Evolutionary conservation across 805 yeast genomes (phyloP).

Genomic region (Yarrowia porcina): DNA sequence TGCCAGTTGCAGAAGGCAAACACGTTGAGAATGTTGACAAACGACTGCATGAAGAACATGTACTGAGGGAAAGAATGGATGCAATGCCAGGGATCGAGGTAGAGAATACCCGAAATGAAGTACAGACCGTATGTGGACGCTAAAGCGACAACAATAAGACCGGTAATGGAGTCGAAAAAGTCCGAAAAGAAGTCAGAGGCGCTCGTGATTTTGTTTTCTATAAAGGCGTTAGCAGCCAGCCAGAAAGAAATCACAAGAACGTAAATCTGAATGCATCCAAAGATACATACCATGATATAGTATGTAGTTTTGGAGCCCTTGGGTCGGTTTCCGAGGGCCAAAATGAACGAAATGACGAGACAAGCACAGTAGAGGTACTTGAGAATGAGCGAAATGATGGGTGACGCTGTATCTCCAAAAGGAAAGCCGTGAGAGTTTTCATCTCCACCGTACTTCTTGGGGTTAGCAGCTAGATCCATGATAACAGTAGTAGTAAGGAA

Average conservation of each 20-base stretch:
- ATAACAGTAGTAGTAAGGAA: slow-evolving; percentile 61
- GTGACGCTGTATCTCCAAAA: slow-evolving; percentile 36
- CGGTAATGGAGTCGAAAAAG: slow-evolving; percentile 46
- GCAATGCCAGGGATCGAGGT: slow-evolving; percentile 67
- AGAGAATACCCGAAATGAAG: slow-evolving; percentile 55
- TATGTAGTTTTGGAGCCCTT: slow-evolving; percentile 57
- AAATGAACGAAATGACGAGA: slow-evolving; percentile 55
- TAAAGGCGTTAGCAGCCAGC: slow-evolving; percentile 54
- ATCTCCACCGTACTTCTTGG: slow-evolving; percentile 44
- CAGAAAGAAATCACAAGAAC: slow-evolving; percentile 57
- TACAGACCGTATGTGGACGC: slow-evolving; percentile 60
- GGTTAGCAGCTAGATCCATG: slow-evolving; percentile 47
- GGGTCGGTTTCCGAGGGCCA: slow-evolving; percentile 64
- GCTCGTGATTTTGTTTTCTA: slow-evolving; percentile 35
- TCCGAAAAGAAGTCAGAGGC: slow-evolving; percentile 36
- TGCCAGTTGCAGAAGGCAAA: slow-evolving; percentile 70
- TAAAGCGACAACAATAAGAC: slow-evolving; percentile 58
- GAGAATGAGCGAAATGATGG: slow-evolving; percentile 50
- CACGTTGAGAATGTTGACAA: slow-evolving; percentile 52
- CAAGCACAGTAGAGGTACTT: slow-evolving; percentile 57
- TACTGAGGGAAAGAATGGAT: slow-evolving; percentile 49
- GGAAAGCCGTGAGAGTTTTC: slow-evolving; percentile 43
- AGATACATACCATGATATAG: slow-evolving; percentile 51
- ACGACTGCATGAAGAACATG: slow-evolving; percentile 40
- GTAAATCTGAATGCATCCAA: slow-evolving; percentile 60